phyloP scores from a whole-genome alignment of 2,329 filamentous ascomycete species.

The Cladorrhinum sp. region DNA sequence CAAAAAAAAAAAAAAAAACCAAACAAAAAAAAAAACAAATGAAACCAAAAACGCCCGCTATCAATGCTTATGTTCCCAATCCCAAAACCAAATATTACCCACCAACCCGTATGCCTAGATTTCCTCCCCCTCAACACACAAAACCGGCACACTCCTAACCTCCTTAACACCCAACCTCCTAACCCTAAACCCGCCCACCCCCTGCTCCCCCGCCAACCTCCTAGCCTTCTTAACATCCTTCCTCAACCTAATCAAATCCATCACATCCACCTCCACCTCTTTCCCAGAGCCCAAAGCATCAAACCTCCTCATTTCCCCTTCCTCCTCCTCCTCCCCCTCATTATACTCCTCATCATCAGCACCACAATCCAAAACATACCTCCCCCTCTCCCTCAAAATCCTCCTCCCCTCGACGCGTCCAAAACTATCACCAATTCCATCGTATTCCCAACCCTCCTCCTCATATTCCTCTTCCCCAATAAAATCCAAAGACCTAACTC shows the following conservation, averaged over 20 bases:
- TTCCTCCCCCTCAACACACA: background rate
- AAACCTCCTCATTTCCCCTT: constrained; percentile 5
- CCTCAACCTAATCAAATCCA: constrained; percentile 30
- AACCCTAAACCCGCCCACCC: constrained; percentile 7
- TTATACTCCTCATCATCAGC: constrained; percentile 2
- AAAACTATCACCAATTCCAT: constrained; percentile 6
- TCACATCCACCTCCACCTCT: constrained; percentile 27
- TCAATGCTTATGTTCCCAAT: background rate
- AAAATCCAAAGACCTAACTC: background rate
- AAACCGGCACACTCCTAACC: background rate
- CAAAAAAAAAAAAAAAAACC: no score
- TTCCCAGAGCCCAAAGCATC: constrained; percentile 21
- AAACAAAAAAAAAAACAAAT: background rate
- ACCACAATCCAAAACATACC: background rate
- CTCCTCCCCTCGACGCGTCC: background rate
- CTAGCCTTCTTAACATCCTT: constrained; percentile 32
- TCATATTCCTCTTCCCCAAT: background rate
- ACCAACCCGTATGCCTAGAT: background rate
- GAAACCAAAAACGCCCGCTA: background rate
- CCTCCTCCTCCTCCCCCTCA: background rate
- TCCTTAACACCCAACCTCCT: background rate
- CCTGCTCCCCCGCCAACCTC: constrained; percentile 23
- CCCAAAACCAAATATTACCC: background rate
- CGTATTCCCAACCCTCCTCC: background rate
- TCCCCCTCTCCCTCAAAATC: constrained; percentile 1